A percentile compares a stretch with the other conserved stretches of the same genome.
Conservation (phyloP, 2,329 filamentous ascomycete species). For the Setomelanomma holmii region DNA sequence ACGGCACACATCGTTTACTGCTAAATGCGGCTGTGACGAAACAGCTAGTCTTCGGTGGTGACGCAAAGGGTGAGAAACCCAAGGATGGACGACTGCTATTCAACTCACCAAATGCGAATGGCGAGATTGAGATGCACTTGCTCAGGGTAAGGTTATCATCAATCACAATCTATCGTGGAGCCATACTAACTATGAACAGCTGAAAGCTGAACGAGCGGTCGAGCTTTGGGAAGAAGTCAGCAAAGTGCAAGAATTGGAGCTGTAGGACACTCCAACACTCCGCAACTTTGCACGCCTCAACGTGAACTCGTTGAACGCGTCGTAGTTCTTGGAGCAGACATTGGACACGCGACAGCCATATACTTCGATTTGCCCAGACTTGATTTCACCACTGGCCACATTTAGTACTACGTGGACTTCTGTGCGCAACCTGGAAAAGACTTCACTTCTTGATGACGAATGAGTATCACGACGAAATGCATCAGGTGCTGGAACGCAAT, state of each 20-base stretch:
- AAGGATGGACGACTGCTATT: slow-evolving; percentile 75
- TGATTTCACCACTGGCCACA: not conserved
- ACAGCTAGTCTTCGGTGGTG: slow-evolving; percentile 79
- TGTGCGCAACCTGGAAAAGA: not conserved
- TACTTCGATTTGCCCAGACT: not conserved
- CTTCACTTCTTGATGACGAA: not conserved
- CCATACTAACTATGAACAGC: slow-evolving; percentile 18
- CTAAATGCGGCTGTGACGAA: slow-evolving; percentile 84
- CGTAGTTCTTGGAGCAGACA: not conserved
- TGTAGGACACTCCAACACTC: slow-evolving; percentile 24
- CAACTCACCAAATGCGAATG: slow-evolving; percentile 60
- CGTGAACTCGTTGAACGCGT: not conserved
- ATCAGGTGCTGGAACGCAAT: not conserved
- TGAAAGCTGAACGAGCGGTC: slow-evolving; percentile 31
- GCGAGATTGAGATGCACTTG: slow-evolving; percentile 61
- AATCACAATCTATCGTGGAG: not conserved
- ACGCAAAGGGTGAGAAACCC: slow-evolving; percentile 67
- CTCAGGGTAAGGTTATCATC: slow-evolving; percentile 59
- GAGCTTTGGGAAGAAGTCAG: slow-evolving; percentile 34
- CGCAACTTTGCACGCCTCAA: slow-evolving; percentile 4
- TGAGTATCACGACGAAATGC: not conserved
- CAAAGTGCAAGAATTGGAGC: slow-evolving; percentile 27
- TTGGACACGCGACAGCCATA: not conserved
- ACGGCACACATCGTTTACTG: slow-evolving; percentile 85
- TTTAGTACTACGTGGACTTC: not conserved